Percentiles rank a stretch among this genome's conserved stretches.
phyloP scores from a whole-genome alignment of 1,139 yeast species.

The Kodamaea suecica region DNA sequence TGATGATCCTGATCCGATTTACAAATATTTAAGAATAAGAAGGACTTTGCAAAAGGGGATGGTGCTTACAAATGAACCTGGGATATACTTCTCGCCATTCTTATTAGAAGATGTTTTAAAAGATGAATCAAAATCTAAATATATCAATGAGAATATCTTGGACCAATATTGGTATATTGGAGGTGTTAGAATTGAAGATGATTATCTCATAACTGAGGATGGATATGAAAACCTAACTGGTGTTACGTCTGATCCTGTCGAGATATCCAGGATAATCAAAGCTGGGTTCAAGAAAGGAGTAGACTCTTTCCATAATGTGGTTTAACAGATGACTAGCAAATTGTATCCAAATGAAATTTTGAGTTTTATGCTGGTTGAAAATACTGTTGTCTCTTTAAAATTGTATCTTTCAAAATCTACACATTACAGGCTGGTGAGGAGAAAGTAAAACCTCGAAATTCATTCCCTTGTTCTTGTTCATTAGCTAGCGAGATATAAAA shows the following conservation, averaged over 20 bases:
- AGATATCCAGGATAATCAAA: constrained; percentile 72
- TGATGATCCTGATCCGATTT: constrained; percentile 72
- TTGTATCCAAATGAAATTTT: too few relatives aligned
- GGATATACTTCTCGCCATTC: constrained; percentile 84
- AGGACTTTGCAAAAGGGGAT: constrained; percentile 70
- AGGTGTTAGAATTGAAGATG: constrained; percentile 96
- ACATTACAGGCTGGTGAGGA: too few relatives aligned
- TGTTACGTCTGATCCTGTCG: constrained; percentile 80
- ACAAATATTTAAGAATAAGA: constrained; percentile 75
- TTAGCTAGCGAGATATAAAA: not conserved
- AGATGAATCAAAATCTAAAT: constrained; percentile 55
- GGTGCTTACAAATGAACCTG: constrained; percentile 96
- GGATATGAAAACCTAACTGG: constrained; percentile 82
- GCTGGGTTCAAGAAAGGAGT: constrained; percentile 65
- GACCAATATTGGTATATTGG: constrained; percentile 85
- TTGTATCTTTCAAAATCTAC: too few relatives aligned
- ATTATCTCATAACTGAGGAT: constrained; percentile 67
- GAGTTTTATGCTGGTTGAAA: too few relatives aligned
- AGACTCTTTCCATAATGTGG: constrained; percentile 61
- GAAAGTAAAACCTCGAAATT: too few relatives aligned
- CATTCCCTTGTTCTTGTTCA: too few relatives aligned
- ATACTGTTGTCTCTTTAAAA: too few relatives aligned
- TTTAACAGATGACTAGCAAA: too few relatives aligned
- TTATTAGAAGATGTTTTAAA: constrained; percentile 64
- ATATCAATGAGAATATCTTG: constrained; percentile 61